Evolutionary conservation across 1,284 basidiomycete species (phyloP).

Genomic region (Wolfiporia cocos): DNA sequence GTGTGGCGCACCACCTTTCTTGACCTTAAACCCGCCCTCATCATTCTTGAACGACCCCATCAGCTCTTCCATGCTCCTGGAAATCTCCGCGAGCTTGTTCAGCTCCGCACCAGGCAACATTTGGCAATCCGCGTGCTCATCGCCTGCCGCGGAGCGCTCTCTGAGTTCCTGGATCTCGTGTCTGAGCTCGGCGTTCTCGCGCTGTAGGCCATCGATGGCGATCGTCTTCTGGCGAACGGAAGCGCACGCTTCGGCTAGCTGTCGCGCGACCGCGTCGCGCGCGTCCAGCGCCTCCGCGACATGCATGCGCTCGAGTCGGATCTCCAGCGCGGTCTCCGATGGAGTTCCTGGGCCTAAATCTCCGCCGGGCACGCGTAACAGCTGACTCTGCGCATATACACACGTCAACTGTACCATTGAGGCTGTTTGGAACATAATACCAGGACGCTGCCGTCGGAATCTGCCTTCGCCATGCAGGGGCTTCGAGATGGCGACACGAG

Average conservation of each 20-base stretch:
- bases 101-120: conserved; percentile 32
- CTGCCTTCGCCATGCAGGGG: too few relatives aligned
- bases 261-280: conserved; percentile 56
- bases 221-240: conserved; percentile 55
- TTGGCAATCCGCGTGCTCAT: too few relatives aligned
- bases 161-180: too few relatives aligned
- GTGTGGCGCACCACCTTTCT: too few relatives aligned
- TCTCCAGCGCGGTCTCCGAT: too few relatives aligned
- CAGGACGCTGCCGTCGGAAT: too few relatives aligned
- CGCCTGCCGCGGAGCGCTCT: too few relatives aligned
- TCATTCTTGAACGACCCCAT: conserved; percentile 18
- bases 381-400: conserved; percentile 1
- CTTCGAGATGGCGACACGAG: too few relatives aligned
- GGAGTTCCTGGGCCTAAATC: conserved; percentile 5
- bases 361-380: background rate
- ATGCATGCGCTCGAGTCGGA: conserved; percentile 50
- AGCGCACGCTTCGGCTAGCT: conserved; percentile 54
- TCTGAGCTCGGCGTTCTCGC: conserved; percentile 29
- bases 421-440: too few relatives aligned
- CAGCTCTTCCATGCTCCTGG: conserved; percentile 35
- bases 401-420: too few relatives aligned
- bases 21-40: background rate
- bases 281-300: conserved; percentile 55
- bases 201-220: conserved; percentile 42
- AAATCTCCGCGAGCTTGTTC: conserved; percentile 29